These are phyloP conservation scores for Oryza glaberrima DNA, from an alignment of 176 grass and related monocot genomes.

Conservation along the genomic window DNA sequence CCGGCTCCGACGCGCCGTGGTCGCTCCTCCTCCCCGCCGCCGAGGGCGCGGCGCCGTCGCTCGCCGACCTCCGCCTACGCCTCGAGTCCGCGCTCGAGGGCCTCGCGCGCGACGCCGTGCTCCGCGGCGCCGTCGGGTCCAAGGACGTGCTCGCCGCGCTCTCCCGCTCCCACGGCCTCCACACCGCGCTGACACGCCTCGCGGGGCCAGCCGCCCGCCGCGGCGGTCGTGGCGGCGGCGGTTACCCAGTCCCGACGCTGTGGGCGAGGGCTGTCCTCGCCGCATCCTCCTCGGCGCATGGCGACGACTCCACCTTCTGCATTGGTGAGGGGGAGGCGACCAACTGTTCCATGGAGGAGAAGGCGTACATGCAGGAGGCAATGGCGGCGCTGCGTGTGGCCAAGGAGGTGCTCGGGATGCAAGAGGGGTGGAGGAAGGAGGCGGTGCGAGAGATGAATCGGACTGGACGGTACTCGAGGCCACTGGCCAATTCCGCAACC, in stretches of 20 bases:
- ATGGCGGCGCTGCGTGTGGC: constrained; percentile 66
- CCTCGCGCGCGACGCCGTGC: constrained; percentile 63
- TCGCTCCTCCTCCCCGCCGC: constrained; percentile 18
- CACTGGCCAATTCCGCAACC: constrained; percentile 73
- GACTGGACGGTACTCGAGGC: constrained; percentile 61
- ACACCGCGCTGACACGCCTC: constrained; percentile 60
- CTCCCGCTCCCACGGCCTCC: constrained; percentile 67
- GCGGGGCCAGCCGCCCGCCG: constrained; percentile 5
- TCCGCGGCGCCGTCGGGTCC: constrained; percentile 62
- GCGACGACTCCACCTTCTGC: constrained; percentile 23
- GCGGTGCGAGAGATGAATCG: constrained; percentile 69
- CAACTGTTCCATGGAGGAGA: constrained; percentile 80
- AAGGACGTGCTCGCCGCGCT: constrained; percentile 73
- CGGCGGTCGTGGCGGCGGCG: not conserved
- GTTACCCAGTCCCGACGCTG: constrained; percentile 49
- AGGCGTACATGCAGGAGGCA: constrained; percentile 75
- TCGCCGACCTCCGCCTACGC: constrained; percentile 55
- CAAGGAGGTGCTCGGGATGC: constrained; percentile 77
- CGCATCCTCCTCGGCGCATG: constrained; percentile 11
- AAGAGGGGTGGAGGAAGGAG: constrained; percentile 79
- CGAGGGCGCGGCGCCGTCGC: constrained; percentile 21
- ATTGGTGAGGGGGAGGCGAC: constrained; percentile 33
- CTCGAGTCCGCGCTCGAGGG: constrained; percentile 82
- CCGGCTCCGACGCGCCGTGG: constrained; percentile 40
- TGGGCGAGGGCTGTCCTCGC: constrained; percentile 83